phyloP scores from a whole-genome alignment of 2,329 filamentous ascomycete genomes.

The Talaromyces sp. region DNA sequence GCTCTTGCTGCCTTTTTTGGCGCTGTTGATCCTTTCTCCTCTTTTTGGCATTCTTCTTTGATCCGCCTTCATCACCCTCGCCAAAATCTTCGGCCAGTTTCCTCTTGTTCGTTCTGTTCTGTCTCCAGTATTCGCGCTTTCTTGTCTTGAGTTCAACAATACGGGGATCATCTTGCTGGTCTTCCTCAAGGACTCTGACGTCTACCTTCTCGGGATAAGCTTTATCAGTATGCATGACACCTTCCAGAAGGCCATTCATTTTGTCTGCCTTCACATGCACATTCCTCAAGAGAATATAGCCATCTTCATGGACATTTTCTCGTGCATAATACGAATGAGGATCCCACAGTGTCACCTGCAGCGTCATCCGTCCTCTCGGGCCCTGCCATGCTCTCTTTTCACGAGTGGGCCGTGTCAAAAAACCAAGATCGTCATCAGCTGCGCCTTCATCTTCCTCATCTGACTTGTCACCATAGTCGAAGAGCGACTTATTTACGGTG shows the following conservation, averaged over 20 bases:
- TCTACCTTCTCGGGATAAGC: constrained; percentile 50
- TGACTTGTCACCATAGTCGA: constrained; percentile 44
- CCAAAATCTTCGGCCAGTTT: constrained; percentile 14
- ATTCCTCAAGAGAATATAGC: constrained; percentile 65
- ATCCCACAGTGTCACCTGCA: constrained; percentile 67
- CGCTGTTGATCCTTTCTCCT: constrained; percentile 27
- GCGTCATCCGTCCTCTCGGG: constrained; percentile 65
- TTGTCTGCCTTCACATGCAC: constrained; percentile 60
- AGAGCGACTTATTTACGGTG: constrained; percentile 64
- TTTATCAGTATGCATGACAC: constrained; percentile 61
- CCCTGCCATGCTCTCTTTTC: constrained; percentile 57
- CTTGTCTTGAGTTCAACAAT: constrained; percentile 58
- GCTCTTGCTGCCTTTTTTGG: constrained; percentile 28
- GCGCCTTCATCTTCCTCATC: constrained; percentile 38
- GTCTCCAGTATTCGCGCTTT: constrained; percentile 59
- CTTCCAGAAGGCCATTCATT: constrained; percentile 59
- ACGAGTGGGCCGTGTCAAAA: constrained; percentile 33
- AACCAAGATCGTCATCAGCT: constrained; percentile 53
- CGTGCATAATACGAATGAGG: constrained; percentile 60
- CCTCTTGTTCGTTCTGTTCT: constrained; percentile 41
- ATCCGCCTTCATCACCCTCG: constrained; percentile 30
- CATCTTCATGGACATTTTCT: constrained; percentile 51
- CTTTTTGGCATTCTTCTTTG: constrained; percentile 34
- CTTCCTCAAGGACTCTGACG: constrained; percentile 50
- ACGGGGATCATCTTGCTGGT: constrained; percentile 42